phyloP scores from a whole-genome alignment of 2,329 filamentous ascomycete species.

The Ascocoryne sarcoides region DNA sequence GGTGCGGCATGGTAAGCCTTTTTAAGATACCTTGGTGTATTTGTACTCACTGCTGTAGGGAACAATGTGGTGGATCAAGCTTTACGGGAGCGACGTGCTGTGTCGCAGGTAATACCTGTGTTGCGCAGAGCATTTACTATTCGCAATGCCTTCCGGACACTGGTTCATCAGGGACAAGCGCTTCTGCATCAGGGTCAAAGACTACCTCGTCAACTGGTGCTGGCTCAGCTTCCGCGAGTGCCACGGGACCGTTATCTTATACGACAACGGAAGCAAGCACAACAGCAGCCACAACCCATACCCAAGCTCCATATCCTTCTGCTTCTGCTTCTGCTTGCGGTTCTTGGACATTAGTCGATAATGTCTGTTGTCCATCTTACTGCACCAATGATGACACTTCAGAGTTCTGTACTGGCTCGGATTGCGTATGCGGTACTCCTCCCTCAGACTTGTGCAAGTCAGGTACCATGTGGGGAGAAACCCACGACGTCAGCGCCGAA shows the following conservation, averaged over 20 bases:
- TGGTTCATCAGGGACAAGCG: too few relatives aligned
- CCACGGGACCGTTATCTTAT: background rate
- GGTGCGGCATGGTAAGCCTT: background rate
- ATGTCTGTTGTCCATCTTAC: slow-evolving; percentile 11
- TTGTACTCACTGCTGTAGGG: background rate
- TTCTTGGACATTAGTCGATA: slow-evolving; percentile 7
- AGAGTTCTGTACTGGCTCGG: slow-evolving; percentile 3
- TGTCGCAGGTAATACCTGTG: slow-evolving; percentile 6
- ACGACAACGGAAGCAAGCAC: background rate
- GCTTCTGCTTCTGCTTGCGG: slow-evolving; percentile 4
- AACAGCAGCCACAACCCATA: background rate
- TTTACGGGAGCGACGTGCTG: slow-evolving; percentile 6
- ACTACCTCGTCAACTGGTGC: background rate
- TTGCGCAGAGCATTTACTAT: slow-evolving; percentile 7
- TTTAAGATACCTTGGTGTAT: background rate
- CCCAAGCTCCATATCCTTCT: slow-evolving; percentile 8
- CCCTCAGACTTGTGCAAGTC: slow-evolving; percentile 8
- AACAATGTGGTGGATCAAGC: slow-evolving; percentile 5
- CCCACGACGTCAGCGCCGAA: slow-evolving; percentile 4
- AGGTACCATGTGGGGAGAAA: slow-evolving; percentile 8
- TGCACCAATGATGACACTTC: slow-evolving; percentile 5
- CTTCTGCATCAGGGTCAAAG: too few relatives aligned
- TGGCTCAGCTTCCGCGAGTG: background rate
- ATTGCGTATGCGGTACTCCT: slow-evolving; percentile 4
- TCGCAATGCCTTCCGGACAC: slow-evolving; percentile 6